phyloP scores from a whole-genome alignment of 1,139 yeast genomes.

The Meyerozyma carpophila region DNA sequence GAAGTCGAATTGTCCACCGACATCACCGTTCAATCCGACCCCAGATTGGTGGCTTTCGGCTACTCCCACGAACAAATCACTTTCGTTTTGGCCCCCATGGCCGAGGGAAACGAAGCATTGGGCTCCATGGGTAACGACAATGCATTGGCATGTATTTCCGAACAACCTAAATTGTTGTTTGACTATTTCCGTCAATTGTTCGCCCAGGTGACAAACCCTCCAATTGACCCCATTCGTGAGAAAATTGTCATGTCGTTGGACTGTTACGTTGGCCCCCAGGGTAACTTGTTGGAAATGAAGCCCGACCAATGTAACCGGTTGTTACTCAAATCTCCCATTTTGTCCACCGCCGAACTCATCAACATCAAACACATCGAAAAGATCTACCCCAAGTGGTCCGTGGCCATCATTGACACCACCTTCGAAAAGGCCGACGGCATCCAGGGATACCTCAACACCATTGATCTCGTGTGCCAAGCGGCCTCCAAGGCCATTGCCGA shows the following conservation, averaged over 20 bases:
- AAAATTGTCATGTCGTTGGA: slow-evolving; percentile 95
- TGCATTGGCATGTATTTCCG: slow-evolving; percentile 93
- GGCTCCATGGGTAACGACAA: slow-evolving; percentile 99
- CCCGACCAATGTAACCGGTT: slow-evolving; percentile 89
- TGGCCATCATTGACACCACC: slow-evolving; percentile 81
- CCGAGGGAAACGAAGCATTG: slow-evolving; percentile 88
- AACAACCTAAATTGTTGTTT: slow-evolving; percentile 83
- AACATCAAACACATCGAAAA: slow-evolving; percentile 68
- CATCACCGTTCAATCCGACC: slow-evolving; percentile 66
- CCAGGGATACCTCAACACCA: slow-evolving; percentile 76
- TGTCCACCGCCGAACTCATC: slow-evolving; percentile 65
- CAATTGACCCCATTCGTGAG: slow-evolving; percentile 97
- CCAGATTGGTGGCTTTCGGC: slow-evolving; percentile 81
- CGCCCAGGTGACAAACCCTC: slow-evolving; percentile 98
- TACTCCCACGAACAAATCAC: slow-evolving; percentile 90
- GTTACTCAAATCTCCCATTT: slow-evolving; percentile 74
- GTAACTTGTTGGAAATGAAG: slow-evolving; percentile 88
- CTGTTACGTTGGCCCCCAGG: slow-evolving; percentile 97
- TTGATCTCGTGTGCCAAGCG: slow-evolving; percentile 82
- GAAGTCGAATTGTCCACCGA: slow-evolving; percentile 17
- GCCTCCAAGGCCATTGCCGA: slow-evolving; percentile 83
- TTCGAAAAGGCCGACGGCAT: slow-evolving; percentile 78
- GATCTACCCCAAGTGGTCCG: slow-evolving; percentile 84
- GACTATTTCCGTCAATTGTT: slow-evolving; percentile 95
- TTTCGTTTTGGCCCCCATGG: slow-evolving; percentile 88